These are phyloP conservation scores for Rhizopus microsporus DNA, from an alignment of 371 early-diverging fungal species.

Conservation along the genomic window DNA sequence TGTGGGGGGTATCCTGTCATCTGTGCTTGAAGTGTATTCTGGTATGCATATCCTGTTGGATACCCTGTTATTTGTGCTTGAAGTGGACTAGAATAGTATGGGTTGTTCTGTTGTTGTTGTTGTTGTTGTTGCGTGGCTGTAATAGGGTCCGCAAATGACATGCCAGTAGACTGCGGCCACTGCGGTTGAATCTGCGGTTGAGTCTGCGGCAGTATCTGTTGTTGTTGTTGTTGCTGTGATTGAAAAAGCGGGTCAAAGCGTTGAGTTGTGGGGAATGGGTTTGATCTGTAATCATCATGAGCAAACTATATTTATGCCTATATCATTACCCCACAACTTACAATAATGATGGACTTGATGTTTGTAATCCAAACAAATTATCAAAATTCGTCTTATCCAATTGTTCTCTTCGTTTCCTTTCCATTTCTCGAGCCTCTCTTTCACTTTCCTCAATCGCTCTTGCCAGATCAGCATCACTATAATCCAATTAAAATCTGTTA, in stretches of 20 bases:
- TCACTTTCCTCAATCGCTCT: conserved; percentile 29
- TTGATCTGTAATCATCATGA: conserved; percentile 7
- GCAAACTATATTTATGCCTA: no score
- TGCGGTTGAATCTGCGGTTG: conserved; percentile 45
- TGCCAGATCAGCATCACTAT: conserved; percentile 36
- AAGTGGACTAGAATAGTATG: conserved; percentile 17
- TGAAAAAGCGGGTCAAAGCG: conserved; percentile 19
- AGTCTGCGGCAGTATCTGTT: conserved; percentile 34
- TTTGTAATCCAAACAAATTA: conserved; percentile 29
- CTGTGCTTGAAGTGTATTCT: conserved; percentile 19
- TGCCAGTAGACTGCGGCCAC: conserved; percentile 47
- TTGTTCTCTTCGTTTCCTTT: conserved; percentile 16
- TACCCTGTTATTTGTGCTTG: conserved; percentile 37
- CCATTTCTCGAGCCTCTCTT: conserved; percentile 24
- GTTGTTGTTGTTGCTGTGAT: conserved; percentile 59
- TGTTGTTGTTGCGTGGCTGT: conserved; percentile 43
- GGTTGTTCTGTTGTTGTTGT: conserved; percentile 32
- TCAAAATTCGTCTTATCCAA: conserved; percentile 36
- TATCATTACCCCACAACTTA: not conserved
- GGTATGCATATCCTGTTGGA: conserved; percentile 3
- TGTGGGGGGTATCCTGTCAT: conserved; percentile 23
- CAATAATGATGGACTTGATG: not conserved
- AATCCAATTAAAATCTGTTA: not conserved
- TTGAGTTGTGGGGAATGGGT: conserved; percentile 25
- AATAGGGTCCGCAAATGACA: conserved; percentile 33